Conservation (phyloP, 2,329 filamentous ascomycete species). For the Rhexocercosporidium sp. region DNA sequence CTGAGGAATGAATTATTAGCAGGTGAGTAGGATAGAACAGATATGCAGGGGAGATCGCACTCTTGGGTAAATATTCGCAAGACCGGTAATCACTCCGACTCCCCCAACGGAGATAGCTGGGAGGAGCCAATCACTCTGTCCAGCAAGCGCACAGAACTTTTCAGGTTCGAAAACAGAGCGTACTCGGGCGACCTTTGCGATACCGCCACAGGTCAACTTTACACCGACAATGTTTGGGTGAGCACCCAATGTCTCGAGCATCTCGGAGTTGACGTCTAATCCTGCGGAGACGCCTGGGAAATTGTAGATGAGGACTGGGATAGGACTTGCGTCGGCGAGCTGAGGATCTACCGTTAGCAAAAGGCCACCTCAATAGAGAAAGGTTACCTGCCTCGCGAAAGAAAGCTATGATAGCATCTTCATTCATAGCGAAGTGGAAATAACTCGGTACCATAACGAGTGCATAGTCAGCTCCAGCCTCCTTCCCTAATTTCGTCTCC, state of each 20-base stretch:
- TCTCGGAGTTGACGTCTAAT: slow-evolving; percentile 50
- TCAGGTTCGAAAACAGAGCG: slow-evolving; percentile 56
- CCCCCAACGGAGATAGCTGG: slow-evolving; percentile 63
- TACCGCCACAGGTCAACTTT: slow-evolving; percentile 46
- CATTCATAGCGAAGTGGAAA: slow-evolving; percentile 48
- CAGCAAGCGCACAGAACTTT: slow-evolving; percentile 44
- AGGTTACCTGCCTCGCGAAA: slow-evolving; percentile 48
- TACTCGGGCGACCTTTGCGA: slow-evolving; percentile 52
- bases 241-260: slow-evolving; percentile 39
- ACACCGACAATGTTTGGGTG: slow-evolving; percentile 46
- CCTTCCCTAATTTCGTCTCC: slow-evolving; percentile 44
- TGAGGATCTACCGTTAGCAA: slow-evolving; percentile 14
- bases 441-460: slow-evolving; percentile 48
- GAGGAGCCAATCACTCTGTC: slow-evolving; percentile 71
- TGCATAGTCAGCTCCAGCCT: slow-evolving; percentile 46
- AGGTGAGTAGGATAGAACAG: not conserved
- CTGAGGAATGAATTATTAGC: slow-evolving; percentile 34
- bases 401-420: slow-evolving; percentile 57
- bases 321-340: slow-evolving; percentile 45
- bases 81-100: slow-evolving; percentile 65
- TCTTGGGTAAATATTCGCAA: slow-evolving; percentile 41
- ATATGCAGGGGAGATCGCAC: not conserved
- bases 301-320: slow-evolving; percentile 54
- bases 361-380: no score
- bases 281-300: slow-evolving; percentile 51